phyloP scores from a whole-genome alignment of 805 yeast species.

The Candida maris region DNA sequence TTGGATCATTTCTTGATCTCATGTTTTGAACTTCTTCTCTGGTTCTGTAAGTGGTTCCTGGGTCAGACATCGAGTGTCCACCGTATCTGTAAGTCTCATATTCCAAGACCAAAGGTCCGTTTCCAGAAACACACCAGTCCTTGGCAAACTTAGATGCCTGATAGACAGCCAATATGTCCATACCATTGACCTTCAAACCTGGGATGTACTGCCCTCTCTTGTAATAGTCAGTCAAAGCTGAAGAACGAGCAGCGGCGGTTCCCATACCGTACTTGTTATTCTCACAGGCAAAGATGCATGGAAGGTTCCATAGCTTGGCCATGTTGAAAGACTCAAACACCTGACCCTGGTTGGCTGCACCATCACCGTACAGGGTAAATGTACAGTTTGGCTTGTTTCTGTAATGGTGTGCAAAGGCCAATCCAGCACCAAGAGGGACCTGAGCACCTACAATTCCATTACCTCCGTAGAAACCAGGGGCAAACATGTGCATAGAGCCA shows the following conservation, averaged over 20 bases:
- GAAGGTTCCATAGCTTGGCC: slow-evolving; percentile 98
- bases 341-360: slow-evolving; percentile 99
- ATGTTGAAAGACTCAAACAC: slow-evolving; percentile 96
- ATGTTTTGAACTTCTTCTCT: slow-evolving; percentile 99
- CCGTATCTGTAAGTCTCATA: slow-evolving; percentile 99
- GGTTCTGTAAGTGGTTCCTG: slow-evolving; percentile 99
- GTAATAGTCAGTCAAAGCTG: slow-evolving; percentile 94
- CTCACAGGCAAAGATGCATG: slow-evolving; percentile 93
- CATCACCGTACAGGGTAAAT: slow-evolving; percentile 94
- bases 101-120: slow-evolving; percentile 94
- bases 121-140: slow-evolving; percentile 90
- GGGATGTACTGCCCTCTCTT: slow-evolving; percentile 99
- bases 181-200: slow-evolving; percentile 97
- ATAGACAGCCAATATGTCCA: slow-evolving; percentile 94
- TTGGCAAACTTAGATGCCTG: slow-evolving; percentile 96
- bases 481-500: slow-evolving; percentile 99
- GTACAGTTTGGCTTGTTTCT: slow-evolving; percentile 73
- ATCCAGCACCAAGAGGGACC: slow-evolving; percentile 96
- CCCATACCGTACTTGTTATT: slow-evolving; percentile 99
- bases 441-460: slow-evolving; percentile 99
- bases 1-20: slow-evolving; percentile 98
- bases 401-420: slow-evolving; percentile 98
- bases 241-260: slow-evolving; percentile 94
- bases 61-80: slow-evolving; percentile 99
- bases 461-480: slow-evolving; percentile 96